Base-by-base conservation (phyloP, 2,329 filamentous ascomycete genomes). In the Aspergillus texensis region DNA sequence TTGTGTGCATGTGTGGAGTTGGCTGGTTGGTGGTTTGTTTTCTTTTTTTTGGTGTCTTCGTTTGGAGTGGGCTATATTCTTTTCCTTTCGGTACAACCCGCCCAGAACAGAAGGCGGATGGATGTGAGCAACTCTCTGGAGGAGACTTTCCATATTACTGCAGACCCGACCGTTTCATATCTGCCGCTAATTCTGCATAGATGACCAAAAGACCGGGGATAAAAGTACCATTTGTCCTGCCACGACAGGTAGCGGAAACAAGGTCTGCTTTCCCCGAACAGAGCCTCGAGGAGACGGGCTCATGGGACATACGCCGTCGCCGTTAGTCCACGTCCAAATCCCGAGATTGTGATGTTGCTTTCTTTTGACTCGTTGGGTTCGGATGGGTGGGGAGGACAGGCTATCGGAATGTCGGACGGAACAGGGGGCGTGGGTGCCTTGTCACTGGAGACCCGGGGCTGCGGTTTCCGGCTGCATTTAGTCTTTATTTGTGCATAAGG, bases 121-220 rank as follows among this genome's bases (percentile, higher is more conserved):
- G 21, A 48, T 24, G 11, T 6, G 21, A 16, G 24, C 10, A 28
- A 14, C 9, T 48, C 12, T 26, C 45, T 24, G 10, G n/a, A 48
- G 21, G 21, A 28, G 24, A 48, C 3, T 48, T 24, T 4, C 12
- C 26, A 16, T 41, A 19, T 45, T 16, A 34, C 21, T 32, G 21
- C 56, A 48, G 28, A 48, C n/a, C 14, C 41, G 43, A 50, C 28
- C 41, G 56, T 58, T 58, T 58, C 56, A 58, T 19, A 36, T 24
- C 19, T 48, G 43, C 56, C 26, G 56, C 56, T 48, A 55, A 36
- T 21, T 9, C 30, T 55, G 52, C 52, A 39, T 24, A n/a, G 30
- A n/a, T 54, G 52, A 36, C 52, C 52, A 39, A 16, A 54, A 26
- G 32, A 24, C 30, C n/a, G 30, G 52, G 32, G 3, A 10, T 36